phyloP scores from a whole-genome alignment of 306 rosid genomes.

The Inga oerstediana region DNA sequence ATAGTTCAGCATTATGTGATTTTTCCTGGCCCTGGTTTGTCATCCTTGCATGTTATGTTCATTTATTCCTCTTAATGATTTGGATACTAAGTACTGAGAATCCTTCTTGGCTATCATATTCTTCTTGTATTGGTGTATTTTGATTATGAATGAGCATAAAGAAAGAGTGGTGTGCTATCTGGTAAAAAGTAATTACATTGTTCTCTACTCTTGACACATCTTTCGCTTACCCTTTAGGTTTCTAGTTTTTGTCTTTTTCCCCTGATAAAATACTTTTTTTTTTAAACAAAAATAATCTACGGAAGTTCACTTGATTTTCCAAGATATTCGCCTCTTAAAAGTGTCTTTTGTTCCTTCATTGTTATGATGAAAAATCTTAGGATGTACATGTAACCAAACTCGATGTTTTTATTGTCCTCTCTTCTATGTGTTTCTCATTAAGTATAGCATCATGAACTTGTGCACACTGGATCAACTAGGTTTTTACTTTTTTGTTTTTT shows the following conservation, averaged over 20 bases:
- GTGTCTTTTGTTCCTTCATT: slow-evolving; percentile 18
- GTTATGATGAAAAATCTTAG: slow-evolving; percentile 13
- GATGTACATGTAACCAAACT: background rate
- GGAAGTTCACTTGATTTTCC: background rate
- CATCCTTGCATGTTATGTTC: slow-evolving; percentile 21
- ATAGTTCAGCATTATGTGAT: slow-evolving; percentile 1
- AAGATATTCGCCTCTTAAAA: background rate
- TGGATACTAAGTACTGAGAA: background rate
- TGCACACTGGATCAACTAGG: background rate
- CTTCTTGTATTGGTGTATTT: background rate
- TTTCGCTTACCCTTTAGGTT: background rate
- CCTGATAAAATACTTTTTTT: slow-evolving; percentile 18
- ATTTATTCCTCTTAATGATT: slow-evolving; percentile 22
- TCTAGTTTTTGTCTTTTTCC: background rate
- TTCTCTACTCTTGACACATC: slow-evolving; percentile 9
- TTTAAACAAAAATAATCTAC: background rate
- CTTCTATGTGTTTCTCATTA: slow-evolving; percentile 15
- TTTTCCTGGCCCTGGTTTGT: slow-evolving; percentile 28
- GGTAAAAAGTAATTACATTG: slow-evolving; percentile 4
- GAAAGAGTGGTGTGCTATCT: slow-evolving; percentile 14
- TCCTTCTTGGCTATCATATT: slow-evolving; percentile 1
- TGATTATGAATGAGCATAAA: background rate
- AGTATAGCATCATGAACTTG: slow-evolving; percentile 16
- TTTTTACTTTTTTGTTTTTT: background rate
- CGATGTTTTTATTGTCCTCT: background rate